Percentiles rank a stretch among this genome's conserved stretches.
These are phyloP conservation scores for Trichosporon sp. DNA, from an alignment of 1,284 basidiomycete species.

Conservation along the genomic window DNA sequence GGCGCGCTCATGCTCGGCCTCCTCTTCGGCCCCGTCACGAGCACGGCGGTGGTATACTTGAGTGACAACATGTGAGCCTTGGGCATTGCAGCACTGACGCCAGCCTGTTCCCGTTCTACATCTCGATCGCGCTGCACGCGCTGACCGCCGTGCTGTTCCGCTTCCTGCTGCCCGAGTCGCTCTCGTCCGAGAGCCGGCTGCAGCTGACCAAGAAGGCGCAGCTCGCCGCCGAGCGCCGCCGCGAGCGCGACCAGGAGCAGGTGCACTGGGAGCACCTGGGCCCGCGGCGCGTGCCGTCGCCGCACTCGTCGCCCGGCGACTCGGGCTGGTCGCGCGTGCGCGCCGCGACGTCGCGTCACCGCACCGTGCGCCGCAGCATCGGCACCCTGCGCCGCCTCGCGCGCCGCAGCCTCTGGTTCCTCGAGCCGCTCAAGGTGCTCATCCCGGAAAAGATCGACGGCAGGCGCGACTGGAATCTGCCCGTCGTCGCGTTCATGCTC, in stretches of 20 bases:
- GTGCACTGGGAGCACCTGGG: slow-evolving; percentile 45
- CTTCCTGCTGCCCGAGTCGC: slow-evolving; percentile 69
- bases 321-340: slow-evolving; percentile 21
- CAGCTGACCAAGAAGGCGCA: slow-evolving; percentile 35
- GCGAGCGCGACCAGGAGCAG: slow-evolving; percentile 39
- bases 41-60: slow-evolving; percentile 62
- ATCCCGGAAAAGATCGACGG: slow-evolving; percentile 52
- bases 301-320: slow-evolving; percentile 6
- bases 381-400: slow-evolving; percentile 31
- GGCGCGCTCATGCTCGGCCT: slow-evolving; percentile 58
- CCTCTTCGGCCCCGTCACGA: slow-evolving; percentile 66
- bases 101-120: slow-evolving; percentile 68
- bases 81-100: slow-evolving; percentile 28
- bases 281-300: background rate
- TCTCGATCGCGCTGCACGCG: slow-evolving; percentile 51
- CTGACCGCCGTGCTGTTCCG: slow-evolving; percentile 57
- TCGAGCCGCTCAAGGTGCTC: slow-evolving; percentile 65
- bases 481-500: slow-evolving; percentile 51
- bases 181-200: slow-evolving; percentile 49
- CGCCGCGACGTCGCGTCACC: slow-evolving; percentile 1
- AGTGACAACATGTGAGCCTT: slow-evolving; percentile 55
- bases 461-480: slow-evolving; percentile 63
- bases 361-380: slow-evolving; percentile 10
- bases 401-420: slow-evolving; percentile 55
- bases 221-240: slow-evolving; percentile 42